Base-by-base conservation (phyloP, 139 green algal species). In the Volvox reticuliferus region DNA sequence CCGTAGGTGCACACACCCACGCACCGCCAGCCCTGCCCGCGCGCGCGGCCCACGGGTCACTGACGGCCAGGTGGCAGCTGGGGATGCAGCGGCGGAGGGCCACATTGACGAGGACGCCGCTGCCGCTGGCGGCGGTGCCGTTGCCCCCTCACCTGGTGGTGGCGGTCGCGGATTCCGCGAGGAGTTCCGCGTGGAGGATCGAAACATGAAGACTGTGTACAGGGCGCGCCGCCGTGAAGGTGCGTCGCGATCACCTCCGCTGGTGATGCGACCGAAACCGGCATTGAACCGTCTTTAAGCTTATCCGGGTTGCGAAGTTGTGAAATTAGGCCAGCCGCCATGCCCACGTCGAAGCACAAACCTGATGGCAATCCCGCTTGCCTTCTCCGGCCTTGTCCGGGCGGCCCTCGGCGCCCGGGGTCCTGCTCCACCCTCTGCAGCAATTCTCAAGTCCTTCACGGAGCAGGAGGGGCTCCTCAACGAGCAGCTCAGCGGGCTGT, bases 401-500 rank as follows among this genome's bases (percentile, higher is more conserved):
- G n/a, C n/a, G n/a, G n/a, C n/a, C n/a, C n/a, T n/a, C n/a, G n/a
- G n/a, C n/a, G n/a, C n/a, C n/a, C n/a, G 44, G 44, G 44, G 44
- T 9, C 44, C 44, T 73, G 9, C 24, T 9, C 65, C 16, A 28
- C 16, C 21, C 24, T 3, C 26, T 33, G 21, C 90, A 93, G 91
- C 91, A 24, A 69, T 85, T n/a, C 71, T 63, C 16, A 63, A 81
- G 75, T 91, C 82, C 19, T 94, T 91, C 50, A 75, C 86, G 28
- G 78, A 94, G 78, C 81, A 93, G 75, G 93, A 95, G 91, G 75
- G 71, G 13, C 67, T 92, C 69, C 55, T 93, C 68, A 91, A 88
- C 55, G 93, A 93, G 88, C 93, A 96, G 92, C 93, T 96, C 82
- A 77, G 63, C 17, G 94, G 92, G 19, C 93, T 96, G 86, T 93